Conservation (phyloP, 2,329 filamentous ascomycete species). For the Colletotrichum neosansevieriae region DNA sequence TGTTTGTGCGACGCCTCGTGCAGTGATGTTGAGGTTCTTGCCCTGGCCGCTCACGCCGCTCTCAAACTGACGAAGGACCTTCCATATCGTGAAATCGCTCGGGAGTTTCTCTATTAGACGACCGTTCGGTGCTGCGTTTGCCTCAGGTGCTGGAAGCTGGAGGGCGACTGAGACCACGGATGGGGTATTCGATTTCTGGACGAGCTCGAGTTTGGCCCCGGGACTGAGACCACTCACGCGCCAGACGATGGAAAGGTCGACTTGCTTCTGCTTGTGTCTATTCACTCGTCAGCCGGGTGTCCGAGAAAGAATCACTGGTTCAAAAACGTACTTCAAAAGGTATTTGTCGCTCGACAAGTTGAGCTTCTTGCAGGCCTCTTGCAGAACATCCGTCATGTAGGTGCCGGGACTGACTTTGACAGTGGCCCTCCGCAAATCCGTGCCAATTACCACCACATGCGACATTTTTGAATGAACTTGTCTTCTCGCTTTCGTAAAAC, state of each 20-base stretch:
- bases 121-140: constrained; percentile 69
- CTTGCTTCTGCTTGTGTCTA: constrained; percentile 84
- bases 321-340: constrained; percentile 76
- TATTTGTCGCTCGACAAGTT: constrained; percentile 79
- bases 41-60: constrained; percentile 73
- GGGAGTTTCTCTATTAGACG: constrained; percentile 87
- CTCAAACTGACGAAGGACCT: constrained; percentile 90
- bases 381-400: constrained; percentile 85
- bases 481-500: too few relatives aligned
- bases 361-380: constrained; percentile 89
- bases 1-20: constrained; percentile 77
- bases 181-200: constrained; percentile 86
- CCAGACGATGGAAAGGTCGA: constrained; percentile 88
- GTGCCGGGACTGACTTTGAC: constrained; percentile 88
- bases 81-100: constrained; percentile 90
- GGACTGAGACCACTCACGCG: constrained; percentile 84
- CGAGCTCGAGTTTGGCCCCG: constrained; percentile 92
- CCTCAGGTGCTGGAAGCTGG: constrained; percentile 81
- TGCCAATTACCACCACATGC: constrained; percentile 88
- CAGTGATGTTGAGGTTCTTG: constrained; percentile 83
- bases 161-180: constrained; percentile 90
- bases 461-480: constrained; percentile 70
- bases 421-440: constrained; percentile 79
- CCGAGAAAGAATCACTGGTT: background rate
- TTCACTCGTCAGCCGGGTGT: background rate